A percentile compares a stretch with the other conserved stretches of the same genome.
These are phyloP conservation scores for Cytospora mali DNA, from an alignment of 2,329 filamentous ascomycete genomes.

Conservation along the genomic window DNA sequence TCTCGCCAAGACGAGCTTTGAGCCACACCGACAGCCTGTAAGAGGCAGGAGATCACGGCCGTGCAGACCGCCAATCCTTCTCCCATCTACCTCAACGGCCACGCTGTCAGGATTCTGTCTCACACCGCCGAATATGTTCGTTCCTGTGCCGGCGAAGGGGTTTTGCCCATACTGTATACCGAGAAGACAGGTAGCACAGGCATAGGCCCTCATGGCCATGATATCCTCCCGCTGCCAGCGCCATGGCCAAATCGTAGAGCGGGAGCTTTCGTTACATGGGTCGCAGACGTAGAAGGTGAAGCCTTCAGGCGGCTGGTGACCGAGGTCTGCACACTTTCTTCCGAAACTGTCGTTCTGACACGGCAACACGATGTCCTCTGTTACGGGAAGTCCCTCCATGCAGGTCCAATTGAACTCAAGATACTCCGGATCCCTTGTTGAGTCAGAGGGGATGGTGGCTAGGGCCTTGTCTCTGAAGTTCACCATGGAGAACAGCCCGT, in stretches of 20 bases:
- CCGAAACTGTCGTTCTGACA: neutral
- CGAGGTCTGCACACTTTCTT: neutral
- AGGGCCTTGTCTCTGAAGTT: neutral
- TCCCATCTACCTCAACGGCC: neutral
- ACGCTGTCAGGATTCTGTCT: neutral
- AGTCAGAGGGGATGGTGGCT: neutral
- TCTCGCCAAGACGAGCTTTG: neutral
- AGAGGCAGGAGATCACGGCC: neutral
- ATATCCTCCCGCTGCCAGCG: neutral
- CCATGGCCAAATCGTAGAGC: neutral
- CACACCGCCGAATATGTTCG: neutral
- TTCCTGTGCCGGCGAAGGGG: neutral
- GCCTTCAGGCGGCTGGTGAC: neutral
- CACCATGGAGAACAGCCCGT: neutral
- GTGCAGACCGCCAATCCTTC: neutral
- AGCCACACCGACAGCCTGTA: conserved; percentile 1
- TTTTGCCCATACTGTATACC: too few species aligned
- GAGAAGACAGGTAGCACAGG: neutral
- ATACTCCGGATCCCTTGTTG: neutral
- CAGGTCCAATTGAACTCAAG: neutral
- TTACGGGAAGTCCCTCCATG: neutral
- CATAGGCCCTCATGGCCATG: conserved; percentile 6
- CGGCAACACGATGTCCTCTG: neutral
- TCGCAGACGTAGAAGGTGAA: neutral
- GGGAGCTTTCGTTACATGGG: neutral